Percentiles rank a stretch among this genome's conserved stretches.
phyloP scores from a whole-genome alignment of 345 rosid genomes.

The Linum lewisii region DNA sequence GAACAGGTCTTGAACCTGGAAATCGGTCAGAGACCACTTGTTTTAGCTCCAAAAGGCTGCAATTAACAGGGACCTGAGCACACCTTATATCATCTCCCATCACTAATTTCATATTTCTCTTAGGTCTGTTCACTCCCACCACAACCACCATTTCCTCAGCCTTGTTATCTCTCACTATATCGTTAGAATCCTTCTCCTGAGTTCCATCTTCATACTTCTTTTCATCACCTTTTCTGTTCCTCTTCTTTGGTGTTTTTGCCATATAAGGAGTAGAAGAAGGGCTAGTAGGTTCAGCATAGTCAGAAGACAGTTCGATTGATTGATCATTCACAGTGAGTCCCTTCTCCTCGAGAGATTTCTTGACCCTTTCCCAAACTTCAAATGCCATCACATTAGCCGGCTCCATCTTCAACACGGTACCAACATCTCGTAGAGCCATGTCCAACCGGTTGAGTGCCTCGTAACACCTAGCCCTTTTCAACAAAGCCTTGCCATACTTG shows the following conservation, averaged over 20 bases:
- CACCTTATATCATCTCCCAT: slow-evolving; percentile 70
- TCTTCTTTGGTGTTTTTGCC: slow-evolving; percentile 27
- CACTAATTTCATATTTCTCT: slow-evolving; percentile 59
- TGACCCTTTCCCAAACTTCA: slow-evolving; percentile 69
- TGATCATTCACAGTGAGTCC: slow-evolving; percentile 54
- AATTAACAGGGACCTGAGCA: slow-evolving; percentile 57
- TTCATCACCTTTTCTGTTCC: slow-evolving; percentile 7
- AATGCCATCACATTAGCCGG: slow-evolving; percentile 63
- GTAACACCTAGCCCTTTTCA: slow-evolving; percentile 83
- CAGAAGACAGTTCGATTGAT: slow-evolving; percentile 61
- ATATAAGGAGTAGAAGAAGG: slow-evolving; percentile 21
- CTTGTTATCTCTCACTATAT: slow-evolving; percentile 26
- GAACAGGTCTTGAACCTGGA: slow-evolving; percentile 54
- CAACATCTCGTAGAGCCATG: slow-evolving; percentile 66
- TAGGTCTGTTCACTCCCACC: slow-evolving; percentile 45
- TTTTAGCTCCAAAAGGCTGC: slow-evolving; percentile 60
- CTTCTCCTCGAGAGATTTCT: slow-evolving; percentile 36
- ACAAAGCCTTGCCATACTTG: slow-evolving; percentile 54
- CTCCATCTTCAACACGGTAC: slow-evolving; percentile 50
- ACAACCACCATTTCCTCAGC: slow-evolving; percentile 47
- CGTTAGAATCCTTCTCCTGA: slow-evolving; percentile 29
- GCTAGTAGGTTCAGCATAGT: slow-evolving; percentile 44
- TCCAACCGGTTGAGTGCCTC: slow-evolving; percentile 80
- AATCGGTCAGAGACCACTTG: slow-evolving; percentile 64
- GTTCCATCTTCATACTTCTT: slow-evolving; percentile 14